Conservation (phyloP, 2,329 filamentous ascomycete genomes). For the Xylaria multiplex region DNA sequence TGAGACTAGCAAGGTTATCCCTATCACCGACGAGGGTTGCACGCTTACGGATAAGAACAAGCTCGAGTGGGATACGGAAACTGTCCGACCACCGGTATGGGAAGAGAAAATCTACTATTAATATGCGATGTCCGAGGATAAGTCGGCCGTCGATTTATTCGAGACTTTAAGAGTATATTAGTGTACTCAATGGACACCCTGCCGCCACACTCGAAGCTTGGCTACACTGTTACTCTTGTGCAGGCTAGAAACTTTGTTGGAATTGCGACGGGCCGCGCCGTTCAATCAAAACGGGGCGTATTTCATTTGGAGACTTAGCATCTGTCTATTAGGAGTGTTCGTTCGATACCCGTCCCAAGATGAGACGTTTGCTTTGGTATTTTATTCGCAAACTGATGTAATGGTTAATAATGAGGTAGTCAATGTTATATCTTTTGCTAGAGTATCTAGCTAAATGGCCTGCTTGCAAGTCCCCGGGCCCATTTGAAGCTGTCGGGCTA, state of each 20-base stretch:
- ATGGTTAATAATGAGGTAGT: constrained; percentile 12
- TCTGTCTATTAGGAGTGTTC: constrained; percentile 23
- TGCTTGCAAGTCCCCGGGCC: too few relatives aligned
- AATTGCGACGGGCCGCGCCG: neutral
- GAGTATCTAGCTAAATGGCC: too few relatives aligned
- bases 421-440: neutral
- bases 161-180: too few relatives aligned
- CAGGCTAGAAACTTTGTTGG: constrained; percentile 6
- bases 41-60: constrained; percentile 74
- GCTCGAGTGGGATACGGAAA: constrained; percentile 49
- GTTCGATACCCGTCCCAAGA: constrained; percentile 34
- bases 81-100: constrained; percentile 49
- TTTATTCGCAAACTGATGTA: constrained; percentile 20
- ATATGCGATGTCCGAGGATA: constrained; percentile 7
- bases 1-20: constrained; percentile 75
- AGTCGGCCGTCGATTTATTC: neutral
- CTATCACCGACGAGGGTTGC: constrained; percentile 83
- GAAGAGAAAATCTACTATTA: constrained; percentile 52
- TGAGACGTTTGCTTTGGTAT: constrained; percentile 13
- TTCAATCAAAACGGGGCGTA: constrained; percentile 3
- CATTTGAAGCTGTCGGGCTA: too few relatives aligned
- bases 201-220: neutral
- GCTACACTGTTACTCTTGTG: neutral
- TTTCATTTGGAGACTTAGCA: neutral
- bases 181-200: neutral